Percentiles rank a stretch among this genome's conserved stretches.
phyloP scores from a whole-genome alignment of 805 yeast species.

The Kodamaea neixiangensis region DNA sequence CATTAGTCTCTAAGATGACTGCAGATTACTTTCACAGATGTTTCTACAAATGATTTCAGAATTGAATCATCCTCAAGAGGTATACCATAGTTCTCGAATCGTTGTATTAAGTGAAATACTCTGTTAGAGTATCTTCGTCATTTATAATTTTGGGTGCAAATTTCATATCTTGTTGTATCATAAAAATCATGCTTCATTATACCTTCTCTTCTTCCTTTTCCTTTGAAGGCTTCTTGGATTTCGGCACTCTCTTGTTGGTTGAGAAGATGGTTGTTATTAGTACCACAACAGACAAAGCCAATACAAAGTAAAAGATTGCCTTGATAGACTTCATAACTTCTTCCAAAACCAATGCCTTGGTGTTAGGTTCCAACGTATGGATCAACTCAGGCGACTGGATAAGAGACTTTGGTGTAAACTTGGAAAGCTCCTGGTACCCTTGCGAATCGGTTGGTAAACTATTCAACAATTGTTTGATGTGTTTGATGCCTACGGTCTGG shows the following conservation, averaged over 20 bases:
- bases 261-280: constrained; percentile 32
- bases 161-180: neutral
- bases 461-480: constrained; percentile 19
- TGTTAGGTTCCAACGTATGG: neutral
- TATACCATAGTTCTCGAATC: no score
- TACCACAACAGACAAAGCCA: constrained; percentile 37
- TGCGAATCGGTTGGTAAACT: constrained; percentile 13
- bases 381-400: neutral
- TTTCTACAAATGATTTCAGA: no score
- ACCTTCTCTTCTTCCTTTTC: constrained; percentile 2
- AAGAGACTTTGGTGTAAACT: neutral
- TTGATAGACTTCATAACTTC: constrained; percentile 35
- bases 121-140: neutral
- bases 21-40: no score
- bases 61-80: no score
- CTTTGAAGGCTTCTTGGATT: constrained; percentile 13
- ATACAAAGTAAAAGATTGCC: constrained; percentile 36
- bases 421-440: constrained; percentile 10
- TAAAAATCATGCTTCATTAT: constrained; percentile 4
- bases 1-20: no score
- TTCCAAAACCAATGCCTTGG: constrained; percentile 24
- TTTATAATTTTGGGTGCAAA: neutral
- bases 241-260: constrained; percentile 47
- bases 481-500: constrained; percentile 19
- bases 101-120: no score